These are phyloP conservation scores for Aspergillus brasiliensis DNA, from an alignment of 2,329 filamentous ascomycete species.

Conservation along the genomic window DNA sequence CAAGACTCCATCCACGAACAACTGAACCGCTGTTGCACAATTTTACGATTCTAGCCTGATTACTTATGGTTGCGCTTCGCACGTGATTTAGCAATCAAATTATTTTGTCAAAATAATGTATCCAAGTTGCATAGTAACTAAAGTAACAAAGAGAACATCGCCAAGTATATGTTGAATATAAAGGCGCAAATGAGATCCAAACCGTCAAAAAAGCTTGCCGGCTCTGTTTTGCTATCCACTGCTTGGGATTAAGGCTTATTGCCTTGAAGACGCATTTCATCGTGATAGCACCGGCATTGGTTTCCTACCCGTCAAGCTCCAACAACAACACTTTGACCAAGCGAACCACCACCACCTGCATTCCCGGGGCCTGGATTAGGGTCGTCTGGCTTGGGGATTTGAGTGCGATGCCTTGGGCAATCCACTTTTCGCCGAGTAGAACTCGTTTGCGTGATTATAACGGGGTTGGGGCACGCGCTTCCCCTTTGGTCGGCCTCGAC, in stretches of 20 bases:
- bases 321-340: not conserved
- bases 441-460: not conserved
- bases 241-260: not conserved
- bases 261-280: not conserved
- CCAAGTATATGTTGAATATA: not conserved
- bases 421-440: not conserved
- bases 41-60: not conserved
- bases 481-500: conserved; percentile 2
- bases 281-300: not conserved
- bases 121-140: not conserved
- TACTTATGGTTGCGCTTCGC: not conserved
- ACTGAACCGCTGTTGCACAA: not conserved
- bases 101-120: not conserved
- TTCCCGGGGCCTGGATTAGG: not conserved
- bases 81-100: not conserved
- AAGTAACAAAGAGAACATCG: not conserved
- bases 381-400: not conserved
- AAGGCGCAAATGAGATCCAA: not conserved
- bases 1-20: not conserved
- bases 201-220: not conserved
- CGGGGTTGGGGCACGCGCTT: not conserved
- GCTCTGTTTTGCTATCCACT: not conserved
- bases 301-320: not conserved
- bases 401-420: not conserved
- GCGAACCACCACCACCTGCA: not conserved